Conservation (phyloP, 345 rosid species). For the Rhodamnia rubescens region DNA sequence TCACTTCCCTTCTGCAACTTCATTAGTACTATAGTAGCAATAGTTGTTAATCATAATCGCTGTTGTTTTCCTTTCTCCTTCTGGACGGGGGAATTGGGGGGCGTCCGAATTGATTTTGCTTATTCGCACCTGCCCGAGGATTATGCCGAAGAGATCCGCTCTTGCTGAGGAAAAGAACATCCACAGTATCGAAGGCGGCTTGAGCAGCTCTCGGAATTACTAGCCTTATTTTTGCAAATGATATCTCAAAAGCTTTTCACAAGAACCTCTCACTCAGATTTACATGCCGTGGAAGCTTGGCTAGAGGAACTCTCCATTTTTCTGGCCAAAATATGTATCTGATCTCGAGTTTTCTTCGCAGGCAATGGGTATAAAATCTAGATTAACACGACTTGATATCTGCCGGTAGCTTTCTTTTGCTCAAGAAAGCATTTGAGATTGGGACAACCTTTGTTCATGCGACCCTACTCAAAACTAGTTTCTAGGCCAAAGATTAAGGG, state of each 20-base stretch:
- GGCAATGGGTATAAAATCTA: background rate
- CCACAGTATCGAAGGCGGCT: background rate
- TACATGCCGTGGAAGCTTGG: background rate
- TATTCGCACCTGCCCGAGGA: background rate
- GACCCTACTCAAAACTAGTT: background rate
- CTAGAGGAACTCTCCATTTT: background rate
- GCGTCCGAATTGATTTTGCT: background rate
- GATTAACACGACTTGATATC: background rate
- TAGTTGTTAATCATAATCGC: background rate
- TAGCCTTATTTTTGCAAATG: background rate
- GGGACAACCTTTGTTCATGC: background rate
- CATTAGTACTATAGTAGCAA: background rate
- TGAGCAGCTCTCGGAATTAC: background rate
- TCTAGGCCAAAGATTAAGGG: background rate
- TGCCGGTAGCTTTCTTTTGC: background rate
- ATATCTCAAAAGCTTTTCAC: background rate
- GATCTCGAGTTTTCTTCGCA: background rate
- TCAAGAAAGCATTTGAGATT: background rate
- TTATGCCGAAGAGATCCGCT: background rate
- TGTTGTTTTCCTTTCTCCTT: background rate
- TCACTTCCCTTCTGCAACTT: background rate
- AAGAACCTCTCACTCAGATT: background rate
- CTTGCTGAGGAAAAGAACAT: background rate
- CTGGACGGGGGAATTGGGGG: background rate
- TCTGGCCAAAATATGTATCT: background rate